Evolutionary conservation across 1,284 basidiomycete genomes (phyloP).

Genomic region (Leccinum subatratum): DNA sequence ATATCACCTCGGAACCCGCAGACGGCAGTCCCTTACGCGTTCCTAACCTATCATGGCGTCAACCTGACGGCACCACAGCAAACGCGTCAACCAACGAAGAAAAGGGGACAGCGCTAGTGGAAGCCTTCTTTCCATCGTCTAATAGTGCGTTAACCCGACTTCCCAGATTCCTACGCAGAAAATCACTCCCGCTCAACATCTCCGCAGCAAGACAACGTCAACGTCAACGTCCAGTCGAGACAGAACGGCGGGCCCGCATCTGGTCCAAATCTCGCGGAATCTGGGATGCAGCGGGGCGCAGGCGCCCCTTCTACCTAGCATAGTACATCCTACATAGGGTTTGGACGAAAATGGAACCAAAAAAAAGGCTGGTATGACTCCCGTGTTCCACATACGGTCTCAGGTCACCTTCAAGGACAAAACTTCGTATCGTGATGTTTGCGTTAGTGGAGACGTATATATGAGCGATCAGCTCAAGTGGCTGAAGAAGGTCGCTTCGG

Average conservation of each 20-base stretch:
- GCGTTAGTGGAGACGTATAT: constrained; percentile 82
- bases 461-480: constrained; percentile 82
- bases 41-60: neutral
- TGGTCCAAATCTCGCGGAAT: too few relatives aligned
- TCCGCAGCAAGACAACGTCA: too few relatives aligned
- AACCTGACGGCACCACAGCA: neutral
- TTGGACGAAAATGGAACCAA: too few relatives aligned
- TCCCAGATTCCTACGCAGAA: too few relatives aligned
- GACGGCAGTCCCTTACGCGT: neutral
- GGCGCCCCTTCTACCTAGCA: too few relatives aligned
- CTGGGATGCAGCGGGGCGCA: too few relatives aligned
- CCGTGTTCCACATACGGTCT: constrained; percentile 87
- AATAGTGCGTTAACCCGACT: too few relatives aligned
- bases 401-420: constrained; percentile 90
- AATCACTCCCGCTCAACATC: too few relatives aligned
- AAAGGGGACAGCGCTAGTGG: neutral
- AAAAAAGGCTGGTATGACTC: constrained; percentile 65
- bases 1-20: neutral
- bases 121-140: neutral
- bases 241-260: too few relatives aligned
- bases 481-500: constrained; percentile 81
- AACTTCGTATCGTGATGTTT: constrained; percentile 76
- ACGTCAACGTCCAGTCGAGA: too few relatives aligned
- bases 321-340: too few relatives aligned
- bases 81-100: neutral